Evolutionary conservation across 345 rosid species (phyloP), one percentile per base, ranked within the genome.

Genomic region (Hirschfeldia incana): DNA sequence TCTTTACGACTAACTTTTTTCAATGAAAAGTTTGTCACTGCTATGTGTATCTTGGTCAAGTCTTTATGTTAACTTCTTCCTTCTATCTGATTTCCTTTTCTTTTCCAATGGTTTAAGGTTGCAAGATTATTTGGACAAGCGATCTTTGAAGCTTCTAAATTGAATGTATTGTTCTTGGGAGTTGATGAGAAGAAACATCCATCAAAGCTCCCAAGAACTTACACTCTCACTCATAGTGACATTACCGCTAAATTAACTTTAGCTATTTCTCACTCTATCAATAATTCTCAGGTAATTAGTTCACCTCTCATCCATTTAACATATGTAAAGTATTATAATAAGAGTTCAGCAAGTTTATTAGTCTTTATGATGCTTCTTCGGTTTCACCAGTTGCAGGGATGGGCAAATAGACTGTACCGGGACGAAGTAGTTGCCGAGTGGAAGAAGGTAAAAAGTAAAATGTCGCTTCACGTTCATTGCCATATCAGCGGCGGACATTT

Each of bases 371-470:
- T 62, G 4, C 1, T 61, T 69, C 10, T 6, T 27, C 69, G 42
- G 21, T 28, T 32, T 21, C 7, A 83, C 66, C 86, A 94, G 98
- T 81, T 94, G 85, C 97, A 92, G 78, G 97, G 94, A 39, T 94
- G 98, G 98, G 78, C 84, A 57, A 92, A 92, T 78, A 87, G 79
- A 51, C 57, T 94, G 65, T 92, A 88, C 86, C 85, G 98, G 70
- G 98, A 94, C 49, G 98, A 94, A 84, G 96, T 94, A 8, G 97
- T 94, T 61, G 98, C 97, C 4, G 97, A 94, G 78, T 94, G 98
- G 98, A 94, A 90, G 90, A 91, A 94, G 78, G 91, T 94, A 10
- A 91, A 86, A 82, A 89, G 85, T 37, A 92, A 84, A 79, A 94
- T 94, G 98, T 94, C 95, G 49, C 91, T 94, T 17, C 98, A 94